Conservation (phyloP, 179 eudicot species). For the Vitellaria paradoxa region DNA sequence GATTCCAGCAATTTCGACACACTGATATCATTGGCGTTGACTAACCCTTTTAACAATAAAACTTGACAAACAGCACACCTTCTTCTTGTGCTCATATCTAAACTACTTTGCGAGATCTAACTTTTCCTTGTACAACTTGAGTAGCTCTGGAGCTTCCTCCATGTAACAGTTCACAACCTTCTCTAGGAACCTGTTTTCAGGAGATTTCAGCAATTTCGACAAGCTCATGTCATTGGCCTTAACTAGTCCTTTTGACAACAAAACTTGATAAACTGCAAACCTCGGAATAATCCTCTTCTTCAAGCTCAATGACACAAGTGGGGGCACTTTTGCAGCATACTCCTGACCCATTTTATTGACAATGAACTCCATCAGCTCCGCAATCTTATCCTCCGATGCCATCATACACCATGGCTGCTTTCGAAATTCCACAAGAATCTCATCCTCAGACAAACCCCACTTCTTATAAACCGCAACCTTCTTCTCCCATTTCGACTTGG, state of each 20-base stretch:
- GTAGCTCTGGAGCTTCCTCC: conserved; percentile 8
- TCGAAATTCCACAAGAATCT: conserved; percentile 24
- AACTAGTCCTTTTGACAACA: conserved; percentile 7
- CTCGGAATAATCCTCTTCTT: conserved; percentile 21
- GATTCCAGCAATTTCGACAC: not conserved
- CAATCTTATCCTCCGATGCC: conserved; percentile 27
- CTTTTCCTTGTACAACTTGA: conserved; percentile 7
- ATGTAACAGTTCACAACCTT: not conserved
- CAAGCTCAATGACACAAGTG: conserved; percentile 11
- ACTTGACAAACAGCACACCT: too few relatives aligned
- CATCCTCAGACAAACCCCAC: conserved; percentile 38
- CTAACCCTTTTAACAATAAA: not conserved
- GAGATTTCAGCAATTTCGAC: not conserved
- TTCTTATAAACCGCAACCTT: conserved; percentile 21
- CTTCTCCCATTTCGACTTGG: conserved; percentile 19
- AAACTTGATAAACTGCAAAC: conserved; percentile 15
- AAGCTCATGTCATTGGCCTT: not conserved
- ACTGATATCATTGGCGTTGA: not conserved
- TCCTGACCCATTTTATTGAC: conserved; percentile 29
- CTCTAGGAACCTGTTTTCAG: not conserved
- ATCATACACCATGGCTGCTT: conserved; percentile 27
- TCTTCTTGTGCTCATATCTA: too few relatives aligned
- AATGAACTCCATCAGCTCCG: conserved; percentile 17
- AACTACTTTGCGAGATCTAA: not conserved
- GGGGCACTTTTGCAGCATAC: not conserved